Base-by-base conservation (phyloP, 176 grass and related monocot species). In the Carex littledalei region DNA sequence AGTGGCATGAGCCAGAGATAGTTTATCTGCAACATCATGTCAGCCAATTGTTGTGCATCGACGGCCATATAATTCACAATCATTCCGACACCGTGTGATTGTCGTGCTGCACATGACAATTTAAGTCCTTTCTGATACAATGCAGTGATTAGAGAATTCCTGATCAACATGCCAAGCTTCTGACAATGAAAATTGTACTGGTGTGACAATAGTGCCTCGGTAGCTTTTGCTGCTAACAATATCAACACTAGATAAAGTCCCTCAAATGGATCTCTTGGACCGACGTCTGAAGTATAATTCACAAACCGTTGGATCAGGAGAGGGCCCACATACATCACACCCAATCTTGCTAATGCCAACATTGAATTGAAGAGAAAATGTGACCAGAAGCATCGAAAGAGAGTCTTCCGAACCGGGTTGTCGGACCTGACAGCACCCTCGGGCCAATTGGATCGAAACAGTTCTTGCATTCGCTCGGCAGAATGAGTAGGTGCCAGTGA, bases 51-150 rank as follows among this genome's bases (percentile, higher is more conserved):
- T 92, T 99, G 96, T 24, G 96, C 96, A 74, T 99, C 96, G 17
- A 99, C 96, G 55, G 96, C 93, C 96, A 99, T 99, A 88, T 95
- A 95, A 86, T 99, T 99, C 57, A 99, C 93, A 82, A 99, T 99
- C 90, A 93, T 95, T 66, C 96, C 96, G 1, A 99, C 85, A 0
- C 96, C 96, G 56, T 99, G 96, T 6, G 47, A 37, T 81, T 99
- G 96, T 9, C 96, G 31, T 0, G 96, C 93, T 0, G 91, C 91
- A 85, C 96, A 94, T 2, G 96, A 99, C 6, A 99, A 89, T 1
- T 84, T 87, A 16, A 99, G 87, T 0, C 96, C 96, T 88, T 99
- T 99, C 5, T 83, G 75, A 94, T 99, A 99, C 20, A 99, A 91
- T 26, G 93, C 87, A 0, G 88, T 93, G 87, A 99, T 99, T n/a